phyloP scores from a whole-genome alignment of 495 filamentous ascomycete genomes.

The Jackrogersella multiformis region DNA sequence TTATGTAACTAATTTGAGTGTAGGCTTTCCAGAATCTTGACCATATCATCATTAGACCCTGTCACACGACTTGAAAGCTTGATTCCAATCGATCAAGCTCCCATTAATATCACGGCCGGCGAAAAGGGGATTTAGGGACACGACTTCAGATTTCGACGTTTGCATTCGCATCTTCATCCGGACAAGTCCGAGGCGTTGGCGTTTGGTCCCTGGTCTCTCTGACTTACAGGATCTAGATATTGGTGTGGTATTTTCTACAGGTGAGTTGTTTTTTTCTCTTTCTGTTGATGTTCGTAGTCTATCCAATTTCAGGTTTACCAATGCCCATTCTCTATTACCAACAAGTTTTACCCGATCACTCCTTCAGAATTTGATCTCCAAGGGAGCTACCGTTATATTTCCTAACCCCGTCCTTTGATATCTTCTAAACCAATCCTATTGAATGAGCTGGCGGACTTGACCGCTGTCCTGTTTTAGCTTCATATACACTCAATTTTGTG shows the following conservation, averaged over 20 bases:
- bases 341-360: too few relatives aligned
- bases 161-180: constrained; percentile 45
- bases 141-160: constrained; percentile 42
- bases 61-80: constrained; percentile 43
- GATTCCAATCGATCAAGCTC: constrained; percentile 36
- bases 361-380: too few relatives aligned
- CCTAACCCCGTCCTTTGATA: too few relatives aligned
- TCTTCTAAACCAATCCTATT: too few relatives aligned
- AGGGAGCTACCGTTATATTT: too few relatives aligned
- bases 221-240: constrained; percentile 46
- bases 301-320: neutral
- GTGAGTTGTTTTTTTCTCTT: constrained; percentile 41
- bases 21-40: constrained; percentile 41
- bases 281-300: neutral
- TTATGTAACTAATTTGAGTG: constrained; percentile 3
- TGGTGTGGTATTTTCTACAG: constrained; percentile 46
- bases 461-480: too few relatives aligned
- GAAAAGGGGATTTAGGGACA: constrained; percentile 36
- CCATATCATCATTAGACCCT: constrained; percentile 44
- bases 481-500: too few relatives aligned
- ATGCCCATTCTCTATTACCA: neutral
- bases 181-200: constrained; percentile 44
- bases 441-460: too few relatives aligned
- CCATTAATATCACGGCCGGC: constrained; percentile 37
- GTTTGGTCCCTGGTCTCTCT: constrained; percentile 48